A percentile compares a stretch with the other conserved stretches of the same genome.
Evolutionary conservation across 169 alveolate genomes (phyloP).

Genomic region (Cryptosporidium parvum): DNA sequence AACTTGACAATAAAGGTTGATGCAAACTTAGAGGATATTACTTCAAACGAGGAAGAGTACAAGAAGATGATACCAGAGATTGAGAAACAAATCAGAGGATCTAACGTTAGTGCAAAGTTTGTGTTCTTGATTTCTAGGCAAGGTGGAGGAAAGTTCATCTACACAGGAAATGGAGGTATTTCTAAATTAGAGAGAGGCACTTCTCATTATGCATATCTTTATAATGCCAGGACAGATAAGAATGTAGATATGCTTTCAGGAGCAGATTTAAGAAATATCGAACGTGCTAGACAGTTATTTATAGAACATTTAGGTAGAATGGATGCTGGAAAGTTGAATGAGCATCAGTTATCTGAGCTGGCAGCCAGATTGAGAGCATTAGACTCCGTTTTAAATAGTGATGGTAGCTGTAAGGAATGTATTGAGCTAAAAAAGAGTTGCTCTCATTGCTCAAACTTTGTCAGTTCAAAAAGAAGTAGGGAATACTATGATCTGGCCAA

Average conservation of each 20-base stretch:
- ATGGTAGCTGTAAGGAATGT: constrained; percentile 38
- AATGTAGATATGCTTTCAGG: constrained; percentile 43
- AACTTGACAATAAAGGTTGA: background rate
- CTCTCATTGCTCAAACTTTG: constrained; percentile 13
- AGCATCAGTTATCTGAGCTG: constrained; percentile 1
- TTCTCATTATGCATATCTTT: constrained; percentile 57
- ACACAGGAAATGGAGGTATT: constrained; percentile 42
- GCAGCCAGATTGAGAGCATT: constrained; percentile 55
- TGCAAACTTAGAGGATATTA: background rate
- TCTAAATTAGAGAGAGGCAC: constrained; percentile 9
- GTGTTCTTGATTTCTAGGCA: background rate
- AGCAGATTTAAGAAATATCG: constrained; percentile 60
- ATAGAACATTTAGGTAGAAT: constrained; percentile 21
- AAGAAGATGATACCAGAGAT: constrained; percentile 1
- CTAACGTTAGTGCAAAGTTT: constrained; percentile 3
- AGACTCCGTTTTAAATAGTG: constrained; percentile 19
- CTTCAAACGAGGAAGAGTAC: constrained; percentile 6
- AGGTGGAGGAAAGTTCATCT: background rate
- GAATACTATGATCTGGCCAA: constrained; percentile 33
- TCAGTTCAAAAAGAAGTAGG: background rate
- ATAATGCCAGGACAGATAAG: background rate
- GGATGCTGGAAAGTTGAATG: background rate
- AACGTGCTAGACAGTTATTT: constrained; percentile 34
- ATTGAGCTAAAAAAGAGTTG: background rate
- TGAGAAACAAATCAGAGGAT: background rate